Evolutionary conservation across 1,284 basidiomycete species (phyloP).

Genomic region (Inonotus obliquus): DNA sequence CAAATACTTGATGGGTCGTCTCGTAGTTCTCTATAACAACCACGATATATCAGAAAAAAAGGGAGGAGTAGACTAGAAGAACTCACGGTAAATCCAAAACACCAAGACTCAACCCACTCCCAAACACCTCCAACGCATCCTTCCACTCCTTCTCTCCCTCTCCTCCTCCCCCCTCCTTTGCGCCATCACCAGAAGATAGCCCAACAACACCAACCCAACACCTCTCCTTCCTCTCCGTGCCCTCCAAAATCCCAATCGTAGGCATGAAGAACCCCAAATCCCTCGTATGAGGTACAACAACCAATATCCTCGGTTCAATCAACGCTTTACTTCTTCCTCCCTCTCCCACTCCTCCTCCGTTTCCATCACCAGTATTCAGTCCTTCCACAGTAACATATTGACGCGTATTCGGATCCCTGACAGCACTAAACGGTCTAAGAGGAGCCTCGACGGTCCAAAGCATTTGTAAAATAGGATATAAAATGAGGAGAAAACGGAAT

Average conservation of each 20-base stretch:
- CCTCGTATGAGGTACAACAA: conserved; percentile 7
- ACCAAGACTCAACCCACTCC: conserved; percentile 4
- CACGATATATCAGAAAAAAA: too few relatives aligned
- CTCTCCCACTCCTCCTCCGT: too few relatives aligned
- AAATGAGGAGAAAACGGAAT: conserved; percentile 12
- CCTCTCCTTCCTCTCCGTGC: not conserved
- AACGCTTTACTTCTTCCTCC: not conserved
- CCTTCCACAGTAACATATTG: not conserved
- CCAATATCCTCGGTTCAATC: conserved; percentile 14
- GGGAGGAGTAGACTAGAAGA: not conserved
- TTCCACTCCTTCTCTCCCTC: conserved; percentile 9
- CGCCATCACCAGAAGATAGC: not conserved
- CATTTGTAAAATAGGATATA: conserved; percentile 13
- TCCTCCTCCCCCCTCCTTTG: not conserved
- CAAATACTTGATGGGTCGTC: conserved; percentile 1
- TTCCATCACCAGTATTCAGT: too few relatives aligned
- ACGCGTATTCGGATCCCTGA: conserved; percentile 8
- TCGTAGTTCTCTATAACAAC: not conserved
- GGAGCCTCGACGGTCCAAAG: conserved; percentile 17
- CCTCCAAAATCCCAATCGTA: conserved; percentile 6
- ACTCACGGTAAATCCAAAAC: conserved; percentile 13
- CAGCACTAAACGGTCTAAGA: conserved; percentile 6
- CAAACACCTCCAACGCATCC: conserved; percentile 8
- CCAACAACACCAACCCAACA: conserved; percentile 1
- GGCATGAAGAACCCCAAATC: conserved; percentile 8